These are phyloP conservation scores for Sporothrix globosa DNA, from an alignment of 2,329 filamentous ascomycete genomes.

Conservation along the genomic window DNA sequence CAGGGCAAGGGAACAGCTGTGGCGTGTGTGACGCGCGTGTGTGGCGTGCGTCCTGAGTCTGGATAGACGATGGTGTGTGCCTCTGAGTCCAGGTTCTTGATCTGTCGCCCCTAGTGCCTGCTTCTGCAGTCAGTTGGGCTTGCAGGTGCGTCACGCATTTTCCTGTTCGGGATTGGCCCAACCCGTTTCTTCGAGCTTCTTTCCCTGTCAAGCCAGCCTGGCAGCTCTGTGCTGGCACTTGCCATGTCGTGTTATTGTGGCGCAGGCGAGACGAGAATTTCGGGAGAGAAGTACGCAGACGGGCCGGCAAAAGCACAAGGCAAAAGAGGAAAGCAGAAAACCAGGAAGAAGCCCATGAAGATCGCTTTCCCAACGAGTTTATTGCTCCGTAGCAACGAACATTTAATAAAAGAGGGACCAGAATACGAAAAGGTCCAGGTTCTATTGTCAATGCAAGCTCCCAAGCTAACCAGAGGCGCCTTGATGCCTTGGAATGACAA, in stretches of 20 bases:
- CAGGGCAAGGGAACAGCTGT: neutral
- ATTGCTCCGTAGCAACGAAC: neutral
- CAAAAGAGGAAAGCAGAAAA: neutral
- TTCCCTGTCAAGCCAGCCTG: neutral
- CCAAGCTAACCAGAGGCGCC: neutral
- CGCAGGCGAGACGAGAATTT: constrained; percentile 11
- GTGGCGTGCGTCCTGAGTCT: neutral
- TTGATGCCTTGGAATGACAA: constrained; percentile 13
- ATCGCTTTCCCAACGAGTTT: constrained; percentile 1
- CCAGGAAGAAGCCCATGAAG: neutral
- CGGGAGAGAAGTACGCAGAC: neutral
- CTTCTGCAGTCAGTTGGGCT: neutral
- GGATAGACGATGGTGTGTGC: neutral
- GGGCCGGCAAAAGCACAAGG: neutral
- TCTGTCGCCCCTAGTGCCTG: neutral
- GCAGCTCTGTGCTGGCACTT: constrained; percentile 9
- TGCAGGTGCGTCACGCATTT: constrained; percentile 3
- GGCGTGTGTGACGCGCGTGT: neutral
- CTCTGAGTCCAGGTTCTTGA: neutral
- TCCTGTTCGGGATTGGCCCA: neutral
- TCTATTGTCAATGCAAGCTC: neutral
- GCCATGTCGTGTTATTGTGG: constrained; percentile 21
- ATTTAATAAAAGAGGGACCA: neutral
- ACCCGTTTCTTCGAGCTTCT: neutral
- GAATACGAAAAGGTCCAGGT: neutral